Conservation (phyloP, 306 rosid species). For the Carpinus viminea region DNA sequence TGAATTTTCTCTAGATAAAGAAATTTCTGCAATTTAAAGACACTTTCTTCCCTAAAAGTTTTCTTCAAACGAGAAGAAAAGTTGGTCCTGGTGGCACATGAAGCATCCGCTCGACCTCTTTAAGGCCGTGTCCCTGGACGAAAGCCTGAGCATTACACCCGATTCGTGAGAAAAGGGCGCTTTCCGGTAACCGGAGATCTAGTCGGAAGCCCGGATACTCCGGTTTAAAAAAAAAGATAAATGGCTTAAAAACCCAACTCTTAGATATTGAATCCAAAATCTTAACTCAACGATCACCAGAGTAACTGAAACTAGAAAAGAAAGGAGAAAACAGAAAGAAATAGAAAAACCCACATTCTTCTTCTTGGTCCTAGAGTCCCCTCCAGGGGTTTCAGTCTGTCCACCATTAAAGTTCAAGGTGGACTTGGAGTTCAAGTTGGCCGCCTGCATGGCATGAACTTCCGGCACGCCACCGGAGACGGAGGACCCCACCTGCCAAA, state of each 20-base stretch:
- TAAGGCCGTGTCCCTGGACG: too few relatives aligned
- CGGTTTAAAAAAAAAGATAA: too few relatives aligned
- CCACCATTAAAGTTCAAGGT: slow-evolving; percentile 34
- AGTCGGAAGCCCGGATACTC: too few relatives aligned
- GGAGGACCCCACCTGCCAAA: slow-evolving; percentile 55
- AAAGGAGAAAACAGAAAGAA: not conserved
- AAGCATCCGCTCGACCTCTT: too few relatives aligned
- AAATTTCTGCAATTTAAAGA: not conserved
- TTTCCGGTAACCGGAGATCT: too few relatives aligned
- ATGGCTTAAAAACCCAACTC: not conserved
- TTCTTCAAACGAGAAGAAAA: not conserved
- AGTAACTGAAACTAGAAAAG: not conserved
- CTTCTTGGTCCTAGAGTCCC: slow-evolving; percentile 39
- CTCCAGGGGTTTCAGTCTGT: not conserved
- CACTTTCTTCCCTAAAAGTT: not conserved
- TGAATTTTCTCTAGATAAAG: not conserved
- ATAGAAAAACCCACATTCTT: slow-evolving; percentile 56
- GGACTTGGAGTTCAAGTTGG: not conserved
- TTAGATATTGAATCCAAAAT: not conserved
- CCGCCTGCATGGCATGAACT: not conserved
- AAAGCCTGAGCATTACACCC: too few relatives aligned
- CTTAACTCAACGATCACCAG: not conserved
- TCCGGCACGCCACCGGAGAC: slow-evolving; percentile 12
- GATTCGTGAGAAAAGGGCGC: too few relatives aligned
- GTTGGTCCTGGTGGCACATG: too few relatives aligned